Evolutionary conservation across 2,329 filamentous ascomycete species (phyloP).

Genomic region (Didymella arachidicola): DNA sequence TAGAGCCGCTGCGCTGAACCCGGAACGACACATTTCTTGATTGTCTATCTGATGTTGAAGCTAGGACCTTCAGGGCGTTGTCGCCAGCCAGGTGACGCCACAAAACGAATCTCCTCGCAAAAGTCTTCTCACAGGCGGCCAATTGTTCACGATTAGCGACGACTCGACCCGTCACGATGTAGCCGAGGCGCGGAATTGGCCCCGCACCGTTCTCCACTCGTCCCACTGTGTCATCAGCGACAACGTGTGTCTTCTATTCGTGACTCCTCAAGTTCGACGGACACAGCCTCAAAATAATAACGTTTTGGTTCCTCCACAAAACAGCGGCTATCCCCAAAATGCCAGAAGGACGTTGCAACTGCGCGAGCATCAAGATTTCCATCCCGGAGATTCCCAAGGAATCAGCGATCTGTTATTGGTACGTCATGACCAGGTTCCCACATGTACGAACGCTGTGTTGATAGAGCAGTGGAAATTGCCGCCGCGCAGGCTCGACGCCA

Average conservation of each 20-base stretch:
- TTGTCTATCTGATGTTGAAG: no score
- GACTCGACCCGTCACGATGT: not conserved
- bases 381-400: constrained; percentile 32
- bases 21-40: not conserved
- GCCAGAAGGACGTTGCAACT: constrained; percentile 45
- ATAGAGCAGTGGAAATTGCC: constrained; percentile 39
- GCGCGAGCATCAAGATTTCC: constrained; percentile 37
- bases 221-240: constrained; percentile 6
- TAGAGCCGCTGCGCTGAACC: not conserved
- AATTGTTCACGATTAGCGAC: no score
- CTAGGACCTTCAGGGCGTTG: not conserved
- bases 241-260: not conserved
- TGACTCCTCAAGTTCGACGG: no score
- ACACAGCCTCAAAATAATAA: not conserved
- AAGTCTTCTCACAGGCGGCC: not conserved
- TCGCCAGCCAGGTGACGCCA: not conserved
- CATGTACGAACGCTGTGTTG: not conserved
- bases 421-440: not conserved
- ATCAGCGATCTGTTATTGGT: constrained; percentile 45
- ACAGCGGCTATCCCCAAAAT: constrained; percentile 16
- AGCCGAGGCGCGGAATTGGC: constrained; percentile 12
- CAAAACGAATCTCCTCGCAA: not conserved
- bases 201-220: not conserved
- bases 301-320: not conserved
- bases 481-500: constrained; percentile 33